Evolutionary conservation across 352 stramenopile species (phyloP).

Genomic region (Phytophthora ohioensis): DNA sequence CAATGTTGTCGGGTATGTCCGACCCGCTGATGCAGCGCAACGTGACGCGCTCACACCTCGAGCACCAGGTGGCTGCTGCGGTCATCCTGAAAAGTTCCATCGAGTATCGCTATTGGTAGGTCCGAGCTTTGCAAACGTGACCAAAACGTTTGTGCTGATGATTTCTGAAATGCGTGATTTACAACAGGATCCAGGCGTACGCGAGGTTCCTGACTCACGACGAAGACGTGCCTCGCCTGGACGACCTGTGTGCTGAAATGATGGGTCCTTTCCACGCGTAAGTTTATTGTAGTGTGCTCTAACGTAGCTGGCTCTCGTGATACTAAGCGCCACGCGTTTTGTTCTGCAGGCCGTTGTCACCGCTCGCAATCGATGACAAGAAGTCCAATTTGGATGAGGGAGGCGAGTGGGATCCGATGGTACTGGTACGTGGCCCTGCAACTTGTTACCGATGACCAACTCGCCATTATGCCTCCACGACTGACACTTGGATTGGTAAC

Average conservation of each 20-base stretch:
- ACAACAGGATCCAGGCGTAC: conserved; percentile 79
- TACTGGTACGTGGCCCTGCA: conserved; percentile 50
- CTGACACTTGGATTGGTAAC: conserved; percentile 22
- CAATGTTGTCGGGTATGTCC: conserved; percentile 76
- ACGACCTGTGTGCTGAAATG: conserved; percentile 82
- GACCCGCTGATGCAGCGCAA: conserved; percentile 83
- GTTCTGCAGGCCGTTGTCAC: conserved; percentile 25
- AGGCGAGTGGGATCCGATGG: conserved; percentile 47
- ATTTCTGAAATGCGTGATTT: conserved; percentile 5
- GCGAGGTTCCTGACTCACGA: conserved; percentile 83
- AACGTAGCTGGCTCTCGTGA: background rate
- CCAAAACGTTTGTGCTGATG: background rate
- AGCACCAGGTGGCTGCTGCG: conserved; percentile 79
- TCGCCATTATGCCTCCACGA: conserved; percentile 5
- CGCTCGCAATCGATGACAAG: conserved; percentile 5
- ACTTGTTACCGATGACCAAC: conserved; percentile 21
- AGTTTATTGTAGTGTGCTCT: conserved; percentile 10
- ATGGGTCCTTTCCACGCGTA: conserved; percentile 79
- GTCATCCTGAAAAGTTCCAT: conserved; percentile 70
- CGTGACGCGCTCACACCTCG: conserved; percentile 83
- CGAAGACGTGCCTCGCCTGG: conserved; percentile 78
- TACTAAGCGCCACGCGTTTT: conserved; percentile 10
- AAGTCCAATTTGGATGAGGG: conserved; percentile 6
- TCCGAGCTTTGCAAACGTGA: background rate
- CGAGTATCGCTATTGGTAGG: conserved; percentile 89